phyloP scores from a whole-genome alignment of 176 grass and related monocot species.

The Phoenix roebelenii region DNA sequence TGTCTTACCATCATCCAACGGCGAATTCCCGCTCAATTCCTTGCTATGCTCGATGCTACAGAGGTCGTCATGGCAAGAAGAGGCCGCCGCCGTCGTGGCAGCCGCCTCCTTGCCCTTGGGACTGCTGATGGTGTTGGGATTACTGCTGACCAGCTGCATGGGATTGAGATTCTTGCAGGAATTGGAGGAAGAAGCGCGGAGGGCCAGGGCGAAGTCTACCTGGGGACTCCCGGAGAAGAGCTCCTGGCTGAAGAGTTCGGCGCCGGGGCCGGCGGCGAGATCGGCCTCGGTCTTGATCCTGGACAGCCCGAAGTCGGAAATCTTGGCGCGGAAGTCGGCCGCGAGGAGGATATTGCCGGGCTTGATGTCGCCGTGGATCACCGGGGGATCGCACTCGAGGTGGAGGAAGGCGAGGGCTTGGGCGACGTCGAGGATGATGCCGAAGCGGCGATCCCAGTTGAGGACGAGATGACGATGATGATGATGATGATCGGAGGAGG shows the following conservation, averaged over 20 bases:
- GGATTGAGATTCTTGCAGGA: background rate
- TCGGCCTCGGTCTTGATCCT: constrained; percentile 50
- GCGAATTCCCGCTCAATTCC: constrained; percentile 5
- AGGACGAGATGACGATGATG: constrained; percentile 12
- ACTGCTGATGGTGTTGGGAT: background rate
- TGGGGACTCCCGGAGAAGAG: constrained; percentile 9
- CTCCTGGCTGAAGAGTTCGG: constrained; percentile 67
- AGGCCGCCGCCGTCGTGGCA: background rate
- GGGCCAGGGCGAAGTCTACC: constrained; percentile 1
- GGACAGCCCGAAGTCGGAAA: constrained; percentile 81
- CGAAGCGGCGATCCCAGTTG: constrained; percentile 39
- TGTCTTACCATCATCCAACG: constrained; percentile 9
- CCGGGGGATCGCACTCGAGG: constrained; percentile 48
- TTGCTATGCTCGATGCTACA: constrained; percentile 8
- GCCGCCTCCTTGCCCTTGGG: constrained; percentile 14
- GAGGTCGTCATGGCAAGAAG: background rate
- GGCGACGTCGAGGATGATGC: constrained; percentile 45
- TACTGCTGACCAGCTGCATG: too few relatives aligned
- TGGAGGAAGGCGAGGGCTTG: constrained; percentile 67
- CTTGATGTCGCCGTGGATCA: constrained; percentile 89
- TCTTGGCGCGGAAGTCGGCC: constrained; percentile 49
- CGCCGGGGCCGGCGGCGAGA: constrained; percentile 1
- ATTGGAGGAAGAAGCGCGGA: constrained; percentile 1
- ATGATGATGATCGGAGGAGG: background rate
- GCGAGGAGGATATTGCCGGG: constrained; percentile 84